Conservation (phyloP, 1,139 yeast species). For the Geotrichum aggregatum region DNA sequence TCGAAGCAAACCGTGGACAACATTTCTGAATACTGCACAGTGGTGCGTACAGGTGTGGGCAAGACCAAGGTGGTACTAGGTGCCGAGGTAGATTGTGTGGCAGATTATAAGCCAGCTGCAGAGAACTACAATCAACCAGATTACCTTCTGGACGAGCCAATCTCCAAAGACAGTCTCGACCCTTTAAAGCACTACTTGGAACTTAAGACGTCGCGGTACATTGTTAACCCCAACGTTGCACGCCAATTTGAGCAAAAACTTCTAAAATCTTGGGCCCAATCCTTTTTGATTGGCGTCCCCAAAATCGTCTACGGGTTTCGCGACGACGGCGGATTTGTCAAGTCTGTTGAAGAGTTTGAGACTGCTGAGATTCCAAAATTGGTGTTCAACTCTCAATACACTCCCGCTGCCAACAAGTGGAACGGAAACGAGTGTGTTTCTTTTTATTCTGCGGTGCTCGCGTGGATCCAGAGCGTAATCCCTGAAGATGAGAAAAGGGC, state of each 20-base stretch:
- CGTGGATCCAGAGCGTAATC: slow-evolving; percentile 62
- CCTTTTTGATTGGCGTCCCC: slow-evolving; percentile 79
- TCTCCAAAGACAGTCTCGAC: slow-evolving; percentile 29
- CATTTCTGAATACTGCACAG: slow-evolving; percentile 71
- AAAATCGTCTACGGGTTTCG: slow-evolving; percentile 81
- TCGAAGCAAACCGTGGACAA: slow-evolving; percentile 54
- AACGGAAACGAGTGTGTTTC: slow-evolving; percentile 74
- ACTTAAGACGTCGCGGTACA: slow-evolving; percentile 63
- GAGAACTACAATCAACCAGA: slow-evolving; percentile 28
- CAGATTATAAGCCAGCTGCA: slow-evolving; percentile 66
- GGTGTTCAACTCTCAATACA: slow-evolving; percentile 41
- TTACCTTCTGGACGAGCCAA: background rate
- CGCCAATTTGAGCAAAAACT: slow-evolving; percentile 66
- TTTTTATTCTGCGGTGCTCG: slow-evolving; percentile 80
- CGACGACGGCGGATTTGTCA: slow-evolving; percentile 61
- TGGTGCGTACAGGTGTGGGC: slow-evolving; percentile 82
- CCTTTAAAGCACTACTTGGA: slow-evolving; percentile 64
- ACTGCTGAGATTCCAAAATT: slow-evolving; percentile 73
- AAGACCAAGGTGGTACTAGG: slow-evolving; percentile 64
- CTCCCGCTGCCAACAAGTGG: slow-evolving; percentile 41
- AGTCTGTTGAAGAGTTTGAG: slow-evolving; percentile 65
- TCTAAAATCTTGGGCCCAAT: slow-evolving; percentile 86
- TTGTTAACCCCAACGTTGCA: slow-evolving; percentile 52
- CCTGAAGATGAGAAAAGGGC: slow-evolving; percentile 50
- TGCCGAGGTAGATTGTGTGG: slow-evolving; percentile 88